phyloP scores from a whole-genome alignment of 768 basidiomycete genomes.

The Multifurca ochricompacta region DNA sequence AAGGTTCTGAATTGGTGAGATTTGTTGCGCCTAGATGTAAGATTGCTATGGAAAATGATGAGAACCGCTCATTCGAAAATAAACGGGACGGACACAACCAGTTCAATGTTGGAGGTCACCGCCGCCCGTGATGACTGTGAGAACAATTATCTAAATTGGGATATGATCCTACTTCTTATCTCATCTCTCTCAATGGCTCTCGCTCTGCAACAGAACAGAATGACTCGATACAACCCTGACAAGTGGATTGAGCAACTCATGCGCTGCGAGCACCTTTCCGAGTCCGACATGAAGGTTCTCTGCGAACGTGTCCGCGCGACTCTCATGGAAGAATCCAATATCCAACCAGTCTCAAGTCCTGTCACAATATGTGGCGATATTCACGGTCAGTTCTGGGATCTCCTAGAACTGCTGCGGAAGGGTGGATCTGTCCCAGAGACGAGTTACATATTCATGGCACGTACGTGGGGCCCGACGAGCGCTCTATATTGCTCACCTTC shows the following conservation, averaged over 20 bases:
- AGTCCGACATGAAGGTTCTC: constrained; percentile 87
- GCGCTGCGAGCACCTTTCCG: constrained; percentile 80
- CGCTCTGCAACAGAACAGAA: too few species aligned
- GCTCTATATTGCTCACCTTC: constrained; percentile 20
- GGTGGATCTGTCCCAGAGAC: constrained; percentile 82
- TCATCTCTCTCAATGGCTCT: too few species aligned
- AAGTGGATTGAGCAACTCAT: constrained; percentile 88
- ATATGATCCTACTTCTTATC: too few species aligned
- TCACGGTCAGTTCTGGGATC: constrained; percentile 97
- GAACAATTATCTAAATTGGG: too few species aligned
- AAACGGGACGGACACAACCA: too few species aligned
- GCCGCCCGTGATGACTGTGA: too few species aligned
- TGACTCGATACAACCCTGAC: constrained; percentile 40
- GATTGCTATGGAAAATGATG: too few species aligned
- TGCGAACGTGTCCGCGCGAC: constrained; percentile 86
- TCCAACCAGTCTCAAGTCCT: constrained; percentile 91
- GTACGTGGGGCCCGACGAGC: constrained; percentile 35
- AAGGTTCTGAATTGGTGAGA: too few species aligned
- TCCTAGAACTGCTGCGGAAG: constrained; percentile 80
- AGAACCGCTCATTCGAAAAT: too few species aligned
- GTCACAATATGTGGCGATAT: constrained; percentile 96
- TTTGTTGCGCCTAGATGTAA: too few species aligned
- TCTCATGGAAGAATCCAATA: constrained; percentile 94
- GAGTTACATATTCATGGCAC: constrained; percentile 95
- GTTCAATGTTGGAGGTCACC: too few species aligned